phyloP scores from a whole-genome alignment of 352 stramenopile species.

The Blastocystis hominis region DNA sequence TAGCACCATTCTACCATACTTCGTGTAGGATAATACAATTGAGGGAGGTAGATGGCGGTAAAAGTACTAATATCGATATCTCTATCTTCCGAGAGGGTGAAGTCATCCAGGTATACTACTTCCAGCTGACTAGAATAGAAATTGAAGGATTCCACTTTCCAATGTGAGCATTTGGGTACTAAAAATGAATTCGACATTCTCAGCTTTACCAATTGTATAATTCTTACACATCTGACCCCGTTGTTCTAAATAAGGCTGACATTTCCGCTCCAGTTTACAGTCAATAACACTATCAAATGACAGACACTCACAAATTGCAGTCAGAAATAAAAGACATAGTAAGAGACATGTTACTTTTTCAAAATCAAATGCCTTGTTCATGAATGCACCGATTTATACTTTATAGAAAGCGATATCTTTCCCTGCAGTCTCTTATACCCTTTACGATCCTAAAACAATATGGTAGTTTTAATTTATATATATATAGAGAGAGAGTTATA shows the following conservation, averaged over 20 bases:
- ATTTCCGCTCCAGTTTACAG: constrained; percentile 2
- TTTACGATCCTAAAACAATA: no score
- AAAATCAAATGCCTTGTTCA: background rate
- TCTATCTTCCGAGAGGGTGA: background rate
- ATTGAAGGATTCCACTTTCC: background rate
- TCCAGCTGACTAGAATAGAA: background rate
- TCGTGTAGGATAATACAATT: constrained; percentile 15
- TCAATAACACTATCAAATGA: no score
- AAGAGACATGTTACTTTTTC: background rate
- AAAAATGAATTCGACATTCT: background rate
- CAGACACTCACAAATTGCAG: background rate
- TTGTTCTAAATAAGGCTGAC: background rate
- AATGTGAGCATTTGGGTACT: constrained; percentile 27
- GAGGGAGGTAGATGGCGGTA: background rate
- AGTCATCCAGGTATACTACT: background rate
- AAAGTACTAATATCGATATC: background rate
- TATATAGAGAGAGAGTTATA: no score
- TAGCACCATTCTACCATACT: background rate
- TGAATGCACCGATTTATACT: no score
- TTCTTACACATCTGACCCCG: background rate
- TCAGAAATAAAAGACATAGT: background rate
- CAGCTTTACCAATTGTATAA: background rate
- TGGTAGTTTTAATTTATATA: no score
- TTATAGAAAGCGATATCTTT: no score
- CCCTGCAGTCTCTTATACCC: no score